phyloP scores from a whole-genome alignment of 2,329 filamentous ascomycete species.

The Alternaria alternata region DNA sequence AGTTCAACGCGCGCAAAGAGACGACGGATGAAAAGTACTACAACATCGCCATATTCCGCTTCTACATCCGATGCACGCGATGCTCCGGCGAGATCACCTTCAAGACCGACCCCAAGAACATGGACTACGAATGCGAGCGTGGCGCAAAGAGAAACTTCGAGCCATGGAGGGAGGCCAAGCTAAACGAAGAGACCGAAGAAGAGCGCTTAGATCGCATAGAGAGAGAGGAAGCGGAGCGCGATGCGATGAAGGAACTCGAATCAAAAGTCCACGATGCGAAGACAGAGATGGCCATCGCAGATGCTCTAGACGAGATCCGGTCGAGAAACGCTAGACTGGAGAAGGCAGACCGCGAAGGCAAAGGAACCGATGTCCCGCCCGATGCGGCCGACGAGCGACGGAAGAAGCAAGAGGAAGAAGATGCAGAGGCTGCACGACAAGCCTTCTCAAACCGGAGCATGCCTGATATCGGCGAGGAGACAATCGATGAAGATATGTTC shows the following conservation, averaged over 20 bases:
- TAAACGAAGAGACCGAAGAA: conserved; percentile 82
- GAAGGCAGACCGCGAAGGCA: conserved; percentile 71
- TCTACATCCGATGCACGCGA: conserved; percentile 86
- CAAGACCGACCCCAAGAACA: conserved; percentile 92
- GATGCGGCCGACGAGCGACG: conserved; percentile 66
- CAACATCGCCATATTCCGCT: conserved; percentile 84
- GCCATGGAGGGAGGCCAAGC: conserved; percentile 78
- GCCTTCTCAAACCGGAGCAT: conserved; percentile 69
- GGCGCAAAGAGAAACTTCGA: conserved; percentile 95
- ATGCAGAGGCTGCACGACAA: conserved; percentile 78
- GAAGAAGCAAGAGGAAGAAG: conserved; percentile 76
- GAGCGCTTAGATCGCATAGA: conserved; percentile 86
- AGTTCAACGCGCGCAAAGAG: conserved; percentile 95
- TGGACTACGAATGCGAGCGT: conserved; percentile 83
- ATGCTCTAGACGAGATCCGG: conserved; percentile 93
- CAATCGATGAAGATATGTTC: conserved; percentile 57
- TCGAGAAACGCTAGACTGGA: conserved; percentile 90
- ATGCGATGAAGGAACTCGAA: conserved; percentile 95
- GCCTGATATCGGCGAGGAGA: conserved; percentile 61
- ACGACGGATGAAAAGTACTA: conserved; percentile 92
- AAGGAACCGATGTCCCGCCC: conserved; percentile 60
- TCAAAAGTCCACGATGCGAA: conserved; percentile 92
- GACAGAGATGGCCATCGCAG: conserved; percentile 94
- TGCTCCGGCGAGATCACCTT: conserved; percentile 90
- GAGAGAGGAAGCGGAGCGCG: conserved; percentile 78